These are phyloP conservation scores for Quercus engelmannii DNA, from an alignment of 306 rosid species.

Conservation along the genomic window DNA sequence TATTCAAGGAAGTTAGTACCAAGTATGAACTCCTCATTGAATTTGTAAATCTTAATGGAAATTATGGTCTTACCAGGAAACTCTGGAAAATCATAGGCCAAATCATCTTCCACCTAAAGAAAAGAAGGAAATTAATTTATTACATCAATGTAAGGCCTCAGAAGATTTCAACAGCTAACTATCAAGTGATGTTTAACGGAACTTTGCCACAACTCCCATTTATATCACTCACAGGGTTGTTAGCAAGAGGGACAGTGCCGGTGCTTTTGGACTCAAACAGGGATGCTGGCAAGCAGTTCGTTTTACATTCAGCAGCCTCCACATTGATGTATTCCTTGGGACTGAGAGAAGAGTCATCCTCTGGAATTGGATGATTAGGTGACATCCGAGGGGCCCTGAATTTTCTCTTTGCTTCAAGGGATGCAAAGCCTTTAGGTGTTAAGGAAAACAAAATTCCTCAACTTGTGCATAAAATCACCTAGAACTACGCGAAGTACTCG, in stretches of 20 bases:
- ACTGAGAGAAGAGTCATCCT: slow-evolving; percentile 36
- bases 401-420: slow-evolving; percentile 87
- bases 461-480: too few species aligned
- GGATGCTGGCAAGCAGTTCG: slow-evolving; percentile 30
- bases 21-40: slow-evolving; percentile 12
- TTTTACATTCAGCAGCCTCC: slow-evolving; percentile 34
- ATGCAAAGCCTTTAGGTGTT: slow-evolving; percentile 77
- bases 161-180: slow-evolving; percentile 1
- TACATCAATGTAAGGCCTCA: not conserved
- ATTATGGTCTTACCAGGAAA: slow-evolving; percentile 37
- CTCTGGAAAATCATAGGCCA: slow-evolving; percentile 31
- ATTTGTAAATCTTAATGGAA: slow-evolving; percentile 6
- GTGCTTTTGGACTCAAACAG: slow-evolving; percentile 22
- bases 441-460: slow-evolving; percentile 38
- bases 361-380: slow-evolving; percentile 46
- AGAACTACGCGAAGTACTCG: too few species aligned
- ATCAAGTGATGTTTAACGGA: slow-evolving; percentile 9
- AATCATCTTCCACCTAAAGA: slow-evolving; percentile 43
- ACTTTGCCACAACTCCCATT: slow-evolving; percentile 9
- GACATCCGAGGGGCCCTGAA: slow-evolving; percentile 78
- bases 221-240: slow-evolving; percentile 37
- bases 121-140: slow-evolving; percentile 7
- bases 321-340: slow-evolving; percentile 27
- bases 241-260: slow-evolving; percentile 24
- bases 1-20: slow-evolving; percentile 32